Conservation (phyloP, 208 protist species). For the Acanthamoeba sp. region DNA sequence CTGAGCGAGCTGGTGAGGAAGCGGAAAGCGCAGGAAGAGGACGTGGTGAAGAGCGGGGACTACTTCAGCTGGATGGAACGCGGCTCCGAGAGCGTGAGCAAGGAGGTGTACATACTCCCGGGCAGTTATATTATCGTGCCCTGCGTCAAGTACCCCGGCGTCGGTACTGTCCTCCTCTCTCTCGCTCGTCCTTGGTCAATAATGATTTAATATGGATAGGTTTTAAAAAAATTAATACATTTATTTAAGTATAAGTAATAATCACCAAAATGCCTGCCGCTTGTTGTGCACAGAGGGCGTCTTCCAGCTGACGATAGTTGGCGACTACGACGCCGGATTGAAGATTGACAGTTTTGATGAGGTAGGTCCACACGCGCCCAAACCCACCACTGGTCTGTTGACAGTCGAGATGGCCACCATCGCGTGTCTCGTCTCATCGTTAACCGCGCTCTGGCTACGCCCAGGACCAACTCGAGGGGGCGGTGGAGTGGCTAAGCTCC, state of each 20-base stretch:
- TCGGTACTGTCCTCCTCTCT: background rate
- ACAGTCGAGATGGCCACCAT: too few species aligned
- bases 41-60: conserved; percentile 60
- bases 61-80: conserved; percentile 58
- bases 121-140: conserved; percentile 63
- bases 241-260: too few species aligned
- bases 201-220: too few species aligned
- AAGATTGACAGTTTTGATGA: conserved; percentile 72
- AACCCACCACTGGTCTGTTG: too few species aligned
- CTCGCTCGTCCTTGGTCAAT: background rate
- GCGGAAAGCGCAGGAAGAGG: conserved; percentile 70
- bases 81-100: conserved; percentile 43
- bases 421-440: too few species aligned
- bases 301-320: conserved; percentile 31
- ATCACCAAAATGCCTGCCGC: too few species aligned
- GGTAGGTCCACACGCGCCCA: conserved; percentile 1
- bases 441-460: too few species aligned
- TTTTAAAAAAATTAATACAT: too few species aligned
- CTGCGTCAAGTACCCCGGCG: conserved; percentile 63
- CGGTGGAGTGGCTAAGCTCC: conserved; percentile 38
- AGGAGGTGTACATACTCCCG: conserved; percentile 50
- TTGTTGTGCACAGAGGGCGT: conserved; percentile 44
- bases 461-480: conserved; percentile 19
- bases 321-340: conserved; percentile 60
- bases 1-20: conserved; percentile 44